These are phyloP conservation scores for Alopecurus myosuroides DNA, from an alignment of 176 grass and related monocot genomes.

Conservation along the genomic window DNA sequence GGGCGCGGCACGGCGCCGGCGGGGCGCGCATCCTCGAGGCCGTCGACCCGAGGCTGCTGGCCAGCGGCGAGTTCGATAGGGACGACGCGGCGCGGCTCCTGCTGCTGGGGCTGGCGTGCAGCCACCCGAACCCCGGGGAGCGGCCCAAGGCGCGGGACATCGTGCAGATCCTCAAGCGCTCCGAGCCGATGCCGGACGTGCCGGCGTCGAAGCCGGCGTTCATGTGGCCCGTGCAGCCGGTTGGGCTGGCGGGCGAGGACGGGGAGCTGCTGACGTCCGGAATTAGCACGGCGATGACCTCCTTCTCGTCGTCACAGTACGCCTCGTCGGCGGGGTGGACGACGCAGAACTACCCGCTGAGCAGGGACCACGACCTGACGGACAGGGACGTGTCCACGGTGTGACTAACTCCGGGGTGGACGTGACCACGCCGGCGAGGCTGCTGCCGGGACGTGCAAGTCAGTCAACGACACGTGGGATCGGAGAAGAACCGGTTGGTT, in stretches of 20 bases:
- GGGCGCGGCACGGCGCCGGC: constrained; percentile 66
- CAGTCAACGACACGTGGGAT: constrained; percentile 20
- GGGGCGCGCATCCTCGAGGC: constrained; percentile 42
- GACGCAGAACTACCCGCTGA: constrained; percentile 27
- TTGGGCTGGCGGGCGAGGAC: constrained; percentile 4
- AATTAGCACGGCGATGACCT: constrained; percentile 14
- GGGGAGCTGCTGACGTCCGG: neutral
- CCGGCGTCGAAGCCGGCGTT: constrained; percentile 60
- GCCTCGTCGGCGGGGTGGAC: constrained; percentile 47
- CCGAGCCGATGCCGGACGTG: constrained; percentile 38
- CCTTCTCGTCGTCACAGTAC: constrained; percentile 52
- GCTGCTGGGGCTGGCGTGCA: constrained; percentile 82
- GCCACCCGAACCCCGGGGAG: constrained; percentile 62
- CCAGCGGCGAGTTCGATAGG: constrained; percentile 22
- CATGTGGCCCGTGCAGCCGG: constrained; percentile 52
- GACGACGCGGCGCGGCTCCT: constrained; percentile 63
- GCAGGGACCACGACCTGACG: constrained; percentile 25
- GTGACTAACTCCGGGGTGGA: no score
- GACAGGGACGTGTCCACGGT: constrained; percentile 19
- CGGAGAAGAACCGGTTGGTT: neutral
- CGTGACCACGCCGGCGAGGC: no score
- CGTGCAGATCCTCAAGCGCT: constrained; percentile 47
- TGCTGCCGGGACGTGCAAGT: neutral
- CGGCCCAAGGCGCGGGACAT: constrained; percentile 53
- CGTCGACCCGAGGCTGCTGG: constrained; percentile 43